These are phyloP conservation scores for Vinca minor DNA, from an alignment of 257 asterid genomes.

Conservation along the genomic window DNA sequence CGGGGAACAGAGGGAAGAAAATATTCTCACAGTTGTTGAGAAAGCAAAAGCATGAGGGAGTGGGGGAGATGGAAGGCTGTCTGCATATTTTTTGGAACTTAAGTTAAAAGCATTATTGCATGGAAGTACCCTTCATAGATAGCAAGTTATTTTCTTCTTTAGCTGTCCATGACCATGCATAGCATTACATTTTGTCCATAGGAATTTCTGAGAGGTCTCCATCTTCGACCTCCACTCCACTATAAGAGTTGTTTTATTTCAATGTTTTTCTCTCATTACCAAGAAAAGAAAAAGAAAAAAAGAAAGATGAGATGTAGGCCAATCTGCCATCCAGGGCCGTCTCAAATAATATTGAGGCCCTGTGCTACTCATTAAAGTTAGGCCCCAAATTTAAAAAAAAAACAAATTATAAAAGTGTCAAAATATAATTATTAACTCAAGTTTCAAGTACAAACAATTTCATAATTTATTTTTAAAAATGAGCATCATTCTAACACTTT, in stretches of 20 bases:
- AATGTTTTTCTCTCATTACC: background rate
- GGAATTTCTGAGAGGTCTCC: constrained; percentile 2
- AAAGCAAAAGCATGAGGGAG: constrained; percentile 18
- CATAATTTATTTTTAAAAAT: too few species aligned
- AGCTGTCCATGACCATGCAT: constrained; percentile 4
- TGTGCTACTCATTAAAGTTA: too few species aligned
- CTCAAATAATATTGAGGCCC: too few species aligned
- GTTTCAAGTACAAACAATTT: too few species aligned
- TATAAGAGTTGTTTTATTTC: background rate
- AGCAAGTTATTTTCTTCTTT: constrained; percentile 8
- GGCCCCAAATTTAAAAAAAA: too few species aligned
- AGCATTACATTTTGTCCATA: constrained; percentile 6
- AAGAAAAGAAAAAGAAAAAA: too few species aligned
- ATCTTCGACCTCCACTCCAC: background rate
- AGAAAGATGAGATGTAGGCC: too few species aligned
- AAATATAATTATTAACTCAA: too few species aligned
- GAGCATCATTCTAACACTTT: too few species aligned
- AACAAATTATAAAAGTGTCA: too few species aligned
- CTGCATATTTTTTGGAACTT: constrained; percentile 4
- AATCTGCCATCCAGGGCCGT: too few species aligned
- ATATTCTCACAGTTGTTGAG: constrained; percentile 16
- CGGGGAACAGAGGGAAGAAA: constrained; percentile 11
- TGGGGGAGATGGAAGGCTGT: constrained; percentile 5
- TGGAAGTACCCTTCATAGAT: background rate
- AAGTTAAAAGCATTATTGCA: constrained; percentile 19